Evolutionary conservation across 2,329 filamentous ascomycete species (phyloP).

Genomic region (Calcarisporium arbuscula): DNA sequence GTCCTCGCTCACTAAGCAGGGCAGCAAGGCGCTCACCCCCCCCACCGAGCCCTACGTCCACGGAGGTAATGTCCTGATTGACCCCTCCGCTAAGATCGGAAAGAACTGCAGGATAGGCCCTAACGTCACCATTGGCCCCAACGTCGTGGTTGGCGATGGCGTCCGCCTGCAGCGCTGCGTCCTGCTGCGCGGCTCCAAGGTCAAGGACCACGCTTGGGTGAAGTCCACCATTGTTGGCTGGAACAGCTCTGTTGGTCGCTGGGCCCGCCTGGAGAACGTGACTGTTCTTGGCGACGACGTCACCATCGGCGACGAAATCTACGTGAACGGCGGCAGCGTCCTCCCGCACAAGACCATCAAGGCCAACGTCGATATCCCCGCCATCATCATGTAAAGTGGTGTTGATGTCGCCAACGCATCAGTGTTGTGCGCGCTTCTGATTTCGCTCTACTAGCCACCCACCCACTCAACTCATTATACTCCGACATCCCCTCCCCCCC

Average conservation of each 20-base stretch:
- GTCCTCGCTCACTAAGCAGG: conserved; percentile 83
- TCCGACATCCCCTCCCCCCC: too few species aligned
- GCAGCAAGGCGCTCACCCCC: conserved; percentile 74
- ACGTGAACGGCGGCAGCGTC: conserved; percentile 94
- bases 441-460: too few species aligned
- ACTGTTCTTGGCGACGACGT: conserved; percentile 98
- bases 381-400: conserved; percentile 67
- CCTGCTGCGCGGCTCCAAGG: conserved; percentile 79
- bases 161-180: conserved; percentile 92
- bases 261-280: conserved; percentile 95
- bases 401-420: too few species aligned
- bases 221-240: conserved; percentile 98
- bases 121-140: conserved; percentile 92
- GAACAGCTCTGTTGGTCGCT: conserved; percentile 93
- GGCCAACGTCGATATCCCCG: conserved; percentile 81
- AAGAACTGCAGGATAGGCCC: conserved; percentile 98
- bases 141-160: conserved; percentile 87
- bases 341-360: conserved; percentile 99
- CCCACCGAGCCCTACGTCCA: conserved; percentile 73
- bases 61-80: conserved; percentile 92
- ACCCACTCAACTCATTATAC: not conserved
- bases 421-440: too few species aligned
- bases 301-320: conserved; percentile 95
- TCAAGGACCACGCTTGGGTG: conserved; percentile 98
- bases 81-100: conserved; percentile 90